Conservation (phyloP, 176 grass and related monocot species). For the bread wheat (Triticum aestivum) region IWGSC_CS_RefSeq_v2.1 NC_057807.1:644207424-644207923, state of each 20-base stretch:
- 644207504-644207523: no score
- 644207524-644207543: no score
- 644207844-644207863: background rate
- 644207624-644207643: slow-evolving; percentile 47
- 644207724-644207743: background rate
- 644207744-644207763: slow-evolving; percentile 49
- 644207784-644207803: background rate
- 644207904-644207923: no score
- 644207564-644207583: no score
- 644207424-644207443: no score
- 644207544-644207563: no score
- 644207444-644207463: no score
- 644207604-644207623: slow-evolving; percentile 38
- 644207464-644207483: no score
- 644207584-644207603: no score
- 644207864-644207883: no score
- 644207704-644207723: slow-evolving; percentile 19
- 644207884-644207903: no score
- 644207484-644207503: no score
- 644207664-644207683: slow-evolving; percentile 46
- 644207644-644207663: slow-evolving; percentile 52
- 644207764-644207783: background rate
- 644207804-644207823: background rate
- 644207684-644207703: slow-evolving; percentile 35
- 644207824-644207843: background rate